Conservation (phyloP, 805 yeast genomes). For the Candida qinlingensis region DNA sequence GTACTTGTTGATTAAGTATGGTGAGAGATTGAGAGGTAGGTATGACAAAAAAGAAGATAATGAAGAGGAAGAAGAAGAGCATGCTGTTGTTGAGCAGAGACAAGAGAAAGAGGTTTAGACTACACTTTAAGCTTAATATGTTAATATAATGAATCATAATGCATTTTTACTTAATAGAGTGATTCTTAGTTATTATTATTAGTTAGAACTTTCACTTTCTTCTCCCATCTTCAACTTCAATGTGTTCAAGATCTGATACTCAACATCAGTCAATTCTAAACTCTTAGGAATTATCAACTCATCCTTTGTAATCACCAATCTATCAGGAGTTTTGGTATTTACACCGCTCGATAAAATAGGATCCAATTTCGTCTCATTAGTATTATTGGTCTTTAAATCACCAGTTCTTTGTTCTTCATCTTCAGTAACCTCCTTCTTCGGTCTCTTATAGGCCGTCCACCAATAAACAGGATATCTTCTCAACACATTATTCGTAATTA, state of each 20-base stretch:
- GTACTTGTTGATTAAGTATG: background rate
- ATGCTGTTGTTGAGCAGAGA: background rate
- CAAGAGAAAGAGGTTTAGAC: background rate
- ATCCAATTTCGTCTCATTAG: background rate
- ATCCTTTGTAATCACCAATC: slow-evolving; percentile 1
- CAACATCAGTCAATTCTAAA: slow-evolving; percentile 5
- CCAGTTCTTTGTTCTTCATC: background rate
- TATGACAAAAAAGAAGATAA: background rate
- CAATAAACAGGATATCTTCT: slow-evolving; percentile 53
- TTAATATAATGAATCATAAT: too few relatives aligned
- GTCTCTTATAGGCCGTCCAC: slow-evolving; percentile 38
- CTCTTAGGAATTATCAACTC: slow-evolving; percentile 2
- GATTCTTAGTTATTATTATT: background rate
- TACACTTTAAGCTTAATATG: background rate
- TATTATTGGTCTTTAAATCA: background rate
- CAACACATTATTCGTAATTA: slow-evolving; percentile 47
- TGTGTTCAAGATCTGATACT: slow-evolving; percentile 1
- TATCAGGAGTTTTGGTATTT: too few relatives aligned
- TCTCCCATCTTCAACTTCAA: slow-evolving; percentile 5
- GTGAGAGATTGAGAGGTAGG: slow-evolving; percentile 2
- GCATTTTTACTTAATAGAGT: background rate
- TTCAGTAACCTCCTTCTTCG: background rate
- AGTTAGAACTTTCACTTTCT: background rate
- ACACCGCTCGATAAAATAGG: background rate
- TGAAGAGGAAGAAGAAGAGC: background rate